Evolutionary conservation across 2,329 filamentous ascomycete genomes (phyloP), one percentile per base, ranked within the genome.

Genomic region (Fusarium musae): DNA sequence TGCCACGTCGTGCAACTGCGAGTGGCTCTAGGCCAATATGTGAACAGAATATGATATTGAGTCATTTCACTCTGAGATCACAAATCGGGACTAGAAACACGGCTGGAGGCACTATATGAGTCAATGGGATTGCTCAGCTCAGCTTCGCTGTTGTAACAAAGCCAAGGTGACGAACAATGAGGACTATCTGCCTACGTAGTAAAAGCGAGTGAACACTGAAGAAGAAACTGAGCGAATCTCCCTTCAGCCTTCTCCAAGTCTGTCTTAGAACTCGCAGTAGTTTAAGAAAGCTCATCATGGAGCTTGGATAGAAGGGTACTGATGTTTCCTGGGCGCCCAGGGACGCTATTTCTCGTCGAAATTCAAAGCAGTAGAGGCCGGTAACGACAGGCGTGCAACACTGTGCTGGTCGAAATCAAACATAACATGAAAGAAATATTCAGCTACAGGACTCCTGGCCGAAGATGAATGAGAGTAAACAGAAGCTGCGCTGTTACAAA

Each of bases 381-480:
- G 60, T 64, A 74, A 43, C 21, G 73, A 73, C 75, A 68, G 68
- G 42, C 46, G 23, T 50, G 52, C 54, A 69, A 28, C 34, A 59
- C 30, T 63, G 42, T 72, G 70, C 59, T 30, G 28, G 40, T 12
- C 44, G 32, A 61, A 46, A 17, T 36, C 23, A 39, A 66, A 34
- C 21, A n/a, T 17, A 50, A 52, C 26, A 26, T n/a, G 16, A 53
- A 63, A 43, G 42, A 40, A 28, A 49, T 11, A n/a, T 30, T 16
- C 10, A 57, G 30, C 37, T 34, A 39, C 28, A 32, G 13, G 37
- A 9, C n/a, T 49, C 47, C 49, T 28, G 16, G 56, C 59, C 26
- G 10, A 63, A 62, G 13, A 9, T 63, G 6, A 67, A 64, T 16
- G 50, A 64, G 23, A 66, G 64, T 63, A 36, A 23, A 28, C 17